phyloP scores from a whole-genome alignment of 2,329 filamentous ascomycete species.

The Talaromyces albobiverticillius region DNA sequence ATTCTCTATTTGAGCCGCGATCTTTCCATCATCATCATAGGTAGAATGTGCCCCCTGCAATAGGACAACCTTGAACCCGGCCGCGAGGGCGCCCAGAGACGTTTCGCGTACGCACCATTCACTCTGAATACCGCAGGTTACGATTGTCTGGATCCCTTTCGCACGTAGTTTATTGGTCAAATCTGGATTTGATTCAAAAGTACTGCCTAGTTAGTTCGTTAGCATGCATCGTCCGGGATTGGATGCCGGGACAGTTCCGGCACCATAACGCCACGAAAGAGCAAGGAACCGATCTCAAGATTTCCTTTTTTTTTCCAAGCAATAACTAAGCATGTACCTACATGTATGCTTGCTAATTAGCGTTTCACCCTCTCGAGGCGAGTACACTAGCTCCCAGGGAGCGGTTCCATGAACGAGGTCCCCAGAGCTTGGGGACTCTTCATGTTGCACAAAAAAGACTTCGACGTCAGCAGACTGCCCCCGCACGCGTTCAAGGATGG shows the following conservation, averaged over 20 bases:
- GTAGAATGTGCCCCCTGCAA: conserved; percentile 6
- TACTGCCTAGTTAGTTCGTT: not conserved
- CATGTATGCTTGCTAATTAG: conserved; percentile 4
- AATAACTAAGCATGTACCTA: too few relatives aligned
- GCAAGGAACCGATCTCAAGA: not conserved
- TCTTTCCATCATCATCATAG: not conserved
- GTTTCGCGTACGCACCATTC: conserved; percentile 7
- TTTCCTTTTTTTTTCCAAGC: too few relatives aligned
- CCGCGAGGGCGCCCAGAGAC: not conserved
- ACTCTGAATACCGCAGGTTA: conserved; percentile 5
- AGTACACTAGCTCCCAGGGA: conserved; percentile 1
- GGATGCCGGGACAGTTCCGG: not conserved
- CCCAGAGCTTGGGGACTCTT: not conserved
- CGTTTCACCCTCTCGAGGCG: not conserved
- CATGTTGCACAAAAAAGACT: conserved; percentile 3
- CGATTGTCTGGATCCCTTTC: not conserved
- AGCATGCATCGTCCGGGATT: not conserved
- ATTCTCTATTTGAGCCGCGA: not conserved
- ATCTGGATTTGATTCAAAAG: conserved; percentile 1
- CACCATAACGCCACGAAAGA: not conserved
- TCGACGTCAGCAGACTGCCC: not conserved
- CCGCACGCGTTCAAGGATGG: not conserved
- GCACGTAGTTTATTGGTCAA: not conserved
- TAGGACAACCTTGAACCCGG: not conserved
- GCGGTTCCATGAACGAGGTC: not conserved